Conservation (phyloP, 2,329 filamentous ascomycete genomes). For the Didymellaceae sp. region DNA sequence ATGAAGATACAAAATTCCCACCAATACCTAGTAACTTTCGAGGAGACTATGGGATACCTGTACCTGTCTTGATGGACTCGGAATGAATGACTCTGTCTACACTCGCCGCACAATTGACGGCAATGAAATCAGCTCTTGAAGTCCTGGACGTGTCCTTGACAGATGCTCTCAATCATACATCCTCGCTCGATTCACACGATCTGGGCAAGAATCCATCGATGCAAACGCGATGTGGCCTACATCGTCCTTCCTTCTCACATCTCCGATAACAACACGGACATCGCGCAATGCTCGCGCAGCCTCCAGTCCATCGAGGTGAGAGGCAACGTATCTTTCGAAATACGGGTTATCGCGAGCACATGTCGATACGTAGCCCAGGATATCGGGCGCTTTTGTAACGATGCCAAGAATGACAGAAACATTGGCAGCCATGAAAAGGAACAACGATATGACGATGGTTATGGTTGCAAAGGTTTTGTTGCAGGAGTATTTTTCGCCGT, state of each 20-base stretch:
- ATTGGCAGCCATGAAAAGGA: slow-evolving; percentile 1
- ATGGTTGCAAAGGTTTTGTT: slow-evolving; percentile 1
- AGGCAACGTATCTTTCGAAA: neutral
- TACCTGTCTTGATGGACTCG: too few relatives aligned
- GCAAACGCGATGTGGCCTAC: slow-evolving; percentile 19
- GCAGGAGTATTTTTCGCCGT: slow-evolving; percentile 5
- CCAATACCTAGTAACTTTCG: too few relatives aligned
- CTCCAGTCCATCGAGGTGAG: neutral
- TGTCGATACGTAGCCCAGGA: slow-evolving; percentile 13
- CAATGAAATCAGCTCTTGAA: too few relatives aligned
- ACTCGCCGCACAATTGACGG: too few relatives aligned
- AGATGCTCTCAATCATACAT: slow-evolving; percentile 13
- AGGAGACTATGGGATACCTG: too few relatives aligned
- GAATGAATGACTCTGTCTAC: too few relatives aligned
- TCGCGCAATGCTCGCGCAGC: neutral
- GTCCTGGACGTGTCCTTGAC: too few relatives aligned
- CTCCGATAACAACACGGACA: neutral
- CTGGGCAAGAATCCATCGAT: neutral
- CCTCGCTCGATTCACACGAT: slow-evolving; percentile 4
- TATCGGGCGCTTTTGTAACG: slow-evolving; percentile 11
- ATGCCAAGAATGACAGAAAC: slow-evolving; percentile 2
- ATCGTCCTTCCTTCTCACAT: slow-evolving; percentile 4
- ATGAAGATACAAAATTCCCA: too few relatives aligned
- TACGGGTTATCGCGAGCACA: slow-evolving; percentile 14
- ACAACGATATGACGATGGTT: slow-evolving; percentile 8